Evolutionary conservation across 2,329 filamentous ascomycete genomes (phyloP), one percentile per base, ranked within the genome.

Genomic region (Alternaria dauci): DNA sequence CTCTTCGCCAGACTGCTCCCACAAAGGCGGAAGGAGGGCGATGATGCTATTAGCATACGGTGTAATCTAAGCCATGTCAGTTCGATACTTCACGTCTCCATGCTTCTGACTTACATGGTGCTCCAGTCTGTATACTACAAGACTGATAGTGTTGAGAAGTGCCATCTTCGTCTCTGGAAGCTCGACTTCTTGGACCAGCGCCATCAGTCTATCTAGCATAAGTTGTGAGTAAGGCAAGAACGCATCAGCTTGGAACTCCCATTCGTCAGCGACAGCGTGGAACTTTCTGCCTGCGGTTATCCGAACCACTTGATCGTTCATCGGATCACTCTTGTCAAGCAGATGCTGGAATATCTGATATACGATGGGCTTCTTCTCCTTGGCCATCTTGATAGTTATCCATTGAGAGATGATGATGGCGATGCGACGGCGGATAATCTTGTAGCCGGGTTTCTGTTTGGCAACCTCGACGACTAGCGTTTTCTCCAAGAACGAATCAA

Each of bases 311-410:
- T 93, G 85, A 72, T 99, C 95, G 72, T 99, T 99, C 60, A 88
- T 83, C 8, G 87, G 83, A 70, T 97, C 93, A 18, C 87, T 85
- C 8, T 88, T 87, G 70, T 93, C 90, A 20, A 99, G 84, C 14
- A 99, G 85, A 76, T 97, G 92, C 59, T 92, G 88, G 76, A 93
- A 97, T 56, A 98, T 92, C 71, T 94, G 89, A 73, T 96, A 98
- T 5, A 96, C 88, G 20, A 94, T 81, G 0, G 89, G 85, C 59
- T 90, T 86, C 71, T 89, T 92, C 36, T 87, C 79, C 38, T 89
- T 84, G 0, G 88, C 85, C 5, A 94, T 84, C 71, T 91, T 91
- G 65, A 97, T 87, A 0, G 91, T 86, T 2, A 95, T 89, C 94
- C 95, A 98, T 74, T 96, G 89, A 25, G 92, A 92, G 25, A 98